phyloP scores from a whole-genome alignment of 2,329 filamentous ascomycete species.

The Coniochaeta prunicola region DNA sequence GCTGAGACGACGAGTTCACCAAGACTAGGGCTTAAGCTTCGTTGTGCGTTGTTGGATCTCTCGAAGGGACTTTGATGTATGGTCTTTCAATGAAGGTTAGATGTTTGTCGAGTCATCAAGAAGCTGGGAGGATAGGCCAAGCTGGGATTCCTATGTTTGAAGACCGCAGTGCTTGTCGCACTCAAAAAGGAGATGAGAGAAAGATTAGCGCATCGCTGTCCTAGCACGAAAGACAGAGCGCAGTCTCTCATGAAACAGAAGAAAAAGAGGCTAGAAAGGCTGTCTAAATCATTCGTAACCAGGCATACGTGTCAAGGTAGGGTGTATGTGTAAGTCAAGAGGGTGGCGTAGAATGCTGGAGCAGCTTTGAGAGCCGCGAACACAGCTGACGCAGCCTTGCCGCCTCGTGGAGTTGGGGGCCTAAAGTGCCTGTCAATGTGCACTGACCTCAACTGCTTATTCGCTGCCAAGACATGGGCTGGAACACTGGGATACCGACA shows the following conservation, averaged over 20 bases:
- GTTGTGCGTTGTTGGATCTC: not conserved
- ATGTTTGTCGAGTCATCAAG: not conserved
- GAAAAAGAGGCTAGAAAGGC: not conserved
- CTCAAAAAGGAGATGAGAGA: not conserved
- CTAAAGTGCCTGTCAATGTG: not conserved
- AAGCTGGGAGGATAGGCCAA: not conserved
- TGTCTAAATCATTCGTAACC: not conserved
- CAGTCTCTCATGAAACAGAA: not conserved
- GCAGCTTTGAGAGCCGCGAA: not conserved
- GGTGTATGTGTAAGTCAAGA: not conserved
- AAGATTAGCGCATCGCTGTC: not conserved
- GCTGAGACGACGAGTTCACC: not conserved
- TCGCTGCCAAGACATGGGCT: constrained; percentile 2
- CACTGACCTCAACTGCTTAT: not conserved
- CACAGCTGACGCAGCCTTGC: constrained; percentile 12
- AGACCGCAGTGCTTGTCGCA: not conserved
- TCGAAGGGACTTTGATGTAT: not conserved
- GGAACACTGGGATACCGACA: not conserved
- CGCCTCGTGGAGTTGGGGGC: constrained; percentile 6
- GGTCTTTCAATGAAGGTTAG: not conserved
- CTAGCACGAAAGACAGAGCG: not conserved
- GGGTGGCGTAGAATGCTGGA: not conserved
- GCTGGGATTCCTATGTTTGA: not conserved
- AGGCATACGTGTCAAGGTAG: constrained; percentile 3
- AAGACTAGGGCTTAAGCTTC: not conserved